A percentile compares a stretch with the other conserved stretches of the same genome.
phyloP scores from a whole-genome alignment of 176 grass and related monocot genomes.

The Phragmites australis region DNA sequence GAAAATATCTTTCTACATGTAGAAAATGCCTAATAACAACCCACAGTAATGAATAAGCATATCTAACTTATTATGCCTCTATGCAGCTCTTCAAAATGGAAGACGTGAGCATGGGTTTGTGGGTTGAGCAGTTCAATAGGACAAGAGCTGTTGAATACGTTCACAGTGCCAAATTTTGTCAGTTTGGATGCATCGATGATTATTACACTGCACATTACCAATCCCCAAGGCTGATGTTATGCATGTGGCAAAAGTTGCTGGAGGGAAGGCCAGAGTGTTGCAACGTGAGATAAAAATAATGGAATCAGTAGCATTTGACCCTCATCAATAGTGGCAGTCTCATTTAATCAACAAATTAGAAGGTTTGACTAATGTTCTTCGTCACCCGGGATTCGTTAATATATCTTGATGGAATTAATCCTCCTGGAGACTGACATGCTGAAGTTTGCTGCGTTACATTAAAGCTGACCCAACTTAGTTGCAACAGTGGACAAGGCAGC shows the following conservation, averaged over 20 bases:
- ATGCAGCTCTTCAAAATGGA: conserved; percentile 98
- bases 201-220: conserved; percentile 90
- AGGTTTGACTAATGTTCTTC: conserved; percentile 13
- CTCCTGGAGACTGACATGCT: conserved; percentile 40
- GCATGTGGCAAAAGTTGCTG: conserved; percentile 79
- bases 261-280: conserved; percentile 68
- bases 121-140: conserved; percentile 78
- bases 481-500: neutral
- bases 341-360: conserved; percentile 30
- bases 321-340: conserved; percentile 19
- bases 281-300: conserved; percentile 64
- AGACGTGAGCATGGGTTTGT: conserved; percentile 97
- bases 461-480: conserved; percentile 23
- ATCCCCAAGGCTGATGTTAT: conserved; percentile 85
- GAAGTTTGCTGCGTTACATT: conserved; percentile 6
- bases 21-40: neutral
- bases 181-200: conserved; percentile 71
- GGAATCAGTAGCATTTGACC: conserved; percentile 17
- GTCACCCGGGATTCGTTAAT: conserved; percentile 20
- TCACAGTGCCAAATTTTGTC: conserved; percentile 68
- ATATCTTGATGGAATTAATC: conserved; percentile 31
- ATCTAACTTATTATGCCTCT: conserved; percentile 18
- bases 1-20: neutral
- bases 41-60: neutral
- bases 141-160: conserved; percentile 63